A percentile compares a stretch with the other conserved stretches of the same genome.
phyloP scores from a whole-genome alignment of 2,329 filamentous ascomycete species.

The Penicillium fuscoglaucum region DNA sequence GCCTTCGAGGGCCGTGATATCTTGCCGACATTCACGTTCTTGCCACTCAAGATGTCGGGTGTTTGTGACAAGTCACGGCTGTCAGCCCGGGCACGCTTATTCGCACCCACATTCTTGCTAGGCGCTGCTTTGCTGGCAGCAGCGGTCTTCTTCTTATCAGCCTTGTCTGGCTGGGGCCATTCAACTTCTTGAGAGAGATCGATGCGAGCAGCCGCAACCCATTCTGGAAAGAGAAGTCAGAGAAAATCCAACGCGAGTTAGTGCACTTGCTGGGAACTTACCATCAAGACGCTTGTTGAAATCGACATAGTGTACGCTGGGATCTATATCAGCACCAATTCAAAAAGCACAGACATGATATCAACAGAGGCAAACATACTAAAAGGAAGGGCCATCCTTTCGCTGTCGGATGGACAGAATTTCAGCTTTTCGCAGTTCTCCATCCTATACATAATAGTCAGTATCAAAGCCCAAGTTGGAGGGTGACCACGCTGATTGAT shows the following conservation, averaged over 20 bases:
- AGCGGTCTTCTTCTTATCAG: slow-evolving; percentile 78
- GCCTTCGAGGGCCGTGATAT: slow-evolving; percentile 54
- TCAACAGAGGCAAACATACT: slow-evolving; percentile 47
- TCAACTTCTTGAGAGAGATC: slow-evolving; percentile 90
- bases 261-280: slow-evolving; percentile 26
- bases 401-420: slow-evolving; percentile 92
- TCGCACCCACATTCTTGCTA: slow-evolving; percentile 55
- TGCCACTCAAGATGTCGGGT: slow-evolving; percentile 52
- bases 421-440: slow-evolving; percentile 85
- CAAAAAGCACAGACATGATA: background rate
- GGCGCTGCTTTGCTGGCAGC: slow-evolving; percentile 52
- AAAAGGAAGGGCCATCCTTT: slow-evolving; percentile 84
- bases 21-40: slow-evolving; percentile 50
- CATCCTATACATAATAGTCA: slow-evolving; percentile 56
- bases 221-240: slow-evolving; percentile 65
- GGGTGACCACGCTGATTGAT: background rate
- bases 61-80: slow-evolving; percentile 59
- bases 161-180: slow-evolving; percentile 90
- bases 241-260: background rate
- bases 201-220: slow-evolving; percentile 79
- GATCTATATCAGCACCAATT: slow-evolving; percentile 19
- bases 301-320: slow-evolving; percentile 86
- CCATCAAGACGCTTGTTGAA: slow-evolving; percentile 84
- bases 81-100: slow-evolving; percentile 52
- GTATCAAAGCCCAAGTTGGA: background rate